Evolutionary conservation across 352 stramenopile species (phyloP), one percentile per base, ranked within the genome.

Genomic region (Phytophthora lateralis): DNA sequence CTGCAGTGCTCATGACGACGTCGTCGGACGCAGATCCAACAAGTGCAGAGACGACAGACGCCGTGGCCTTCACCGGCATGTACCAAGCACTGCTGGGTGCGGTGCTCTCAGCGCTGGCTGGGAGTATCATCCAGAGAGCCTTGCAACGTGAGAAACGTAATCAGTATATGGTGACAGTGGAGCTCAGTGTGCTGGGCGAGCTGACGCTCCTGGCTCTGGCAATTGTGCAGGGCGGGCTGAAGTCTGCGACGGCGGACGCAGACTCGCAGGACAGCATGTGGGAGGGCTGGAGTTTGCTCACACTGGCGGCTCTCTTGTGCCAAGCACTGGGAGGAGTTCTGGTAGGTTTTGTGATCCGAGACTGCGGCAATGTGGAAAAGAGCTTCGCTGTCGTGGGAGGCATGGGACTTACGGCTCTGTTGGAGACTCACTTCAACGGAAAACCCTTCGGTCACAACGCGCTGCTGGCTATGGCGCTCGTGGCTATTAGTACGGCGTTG

Each of bases 321-420:
- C 84, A 95, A 63, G 86, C 86, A 2, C 35, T 74, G 12, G 84
- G 86, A 46, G 82, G 86, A 17, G 74, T 95, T 14, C 39, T 92
- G 15, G 86, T 95, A 17, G 86, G 82, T 12, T 90, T 91, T 52
- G 86, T 95, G 30, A 95, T 92, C 63, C 90, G 90, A 67, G 76
- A 93, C 70, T 91, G 82, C 35, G 86, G 86, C 7, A 93, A 92
- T 61, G 83, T 95, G 18, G 80, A 93, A 49, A 93, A 93, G 66
- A 89, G 74, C 63, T 93, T 95, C 55, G 82, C 82, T 0, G 86
- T 93, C 14, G 86, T 95, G 30, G 69, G 79, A 18, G 86, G 86
- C 12, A 91, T 93, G 76, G 78, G 89, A 54, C 86, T 93, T 50
- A 93, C 84, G 14, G 86, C 86, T 18, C 48, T 85, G 37, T 56